phyloP scores from a whole-genome alignment of 1,284 basidiomycete species.

The Rhodotorula sp. region DNA sequence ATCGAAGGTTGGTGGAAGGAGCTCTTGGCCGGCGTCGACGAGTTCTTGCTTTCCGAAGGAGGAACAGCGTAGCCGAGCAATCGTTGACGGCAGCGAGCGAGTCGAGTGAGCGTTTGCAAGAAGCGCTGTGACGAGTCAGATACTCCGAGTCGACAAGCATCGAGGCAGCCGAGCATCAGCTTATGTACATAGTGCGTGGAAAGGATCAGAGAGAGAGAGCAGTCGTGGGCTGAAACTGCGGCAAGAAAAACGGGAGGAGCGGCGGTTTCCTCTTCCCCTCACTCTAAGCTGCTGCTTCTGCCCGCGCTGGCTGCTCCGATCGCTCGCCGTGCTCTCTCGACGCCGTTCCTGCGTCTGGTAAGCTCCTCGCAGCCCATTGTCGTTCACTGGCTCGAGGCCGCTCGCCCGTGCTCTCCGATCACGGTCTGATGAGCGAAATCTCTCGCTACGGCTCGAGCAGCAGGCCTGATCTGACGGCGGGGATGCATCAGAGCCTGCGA shows the following conservation, averaged over 20 bases:
- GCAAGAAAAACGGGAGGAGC: neutral
- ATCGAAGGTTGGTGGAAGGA: slow-evolving; percentile 55
- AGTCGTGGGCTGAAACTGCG: neutral
- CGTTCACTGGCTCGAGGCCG: neutral
- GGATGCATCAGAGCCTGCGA: too few species aligned
- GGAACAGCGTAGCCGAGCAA: neutral
- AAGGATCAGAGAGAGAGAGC: too few species aligned
- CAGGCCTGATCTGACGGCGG: too few species aligned
- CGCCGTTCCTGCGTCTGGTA: neutral
- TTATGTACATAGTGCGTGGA: too few species aligned
- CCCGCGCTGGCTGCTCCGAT: neutral
- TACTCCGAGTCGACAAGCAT: too few species aligned
- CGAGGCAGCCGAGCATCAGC: too few species aligned
- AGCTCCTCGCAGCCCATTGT: neutral
- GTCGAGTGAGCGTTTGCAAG: too few species aligned
- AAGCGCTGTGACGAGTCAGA: too few species aligned
- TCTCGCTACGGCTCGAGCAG: too few species aligned
- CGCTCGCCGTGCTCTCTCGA: neutral
- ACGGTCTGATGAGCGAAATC: neutral
- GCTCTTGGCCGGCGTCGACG: slow-evolving; percentile 57
- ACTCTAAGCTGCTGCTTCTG: neutral
- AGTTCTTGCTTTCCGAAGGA: slow-evolving; percentile 49
- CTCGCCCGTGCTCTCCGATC: slow-evolving; percentile 2
- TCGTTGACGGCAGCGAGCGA: too few species aligned
- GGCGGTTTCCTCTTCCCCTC: neutral